A percentile compares a stretch with the other conserved stretches of the same genome.
phyloP scores from a whole-genome alignment of 306 rosid genomes.

The Phaseolus lunatus region DNA sequence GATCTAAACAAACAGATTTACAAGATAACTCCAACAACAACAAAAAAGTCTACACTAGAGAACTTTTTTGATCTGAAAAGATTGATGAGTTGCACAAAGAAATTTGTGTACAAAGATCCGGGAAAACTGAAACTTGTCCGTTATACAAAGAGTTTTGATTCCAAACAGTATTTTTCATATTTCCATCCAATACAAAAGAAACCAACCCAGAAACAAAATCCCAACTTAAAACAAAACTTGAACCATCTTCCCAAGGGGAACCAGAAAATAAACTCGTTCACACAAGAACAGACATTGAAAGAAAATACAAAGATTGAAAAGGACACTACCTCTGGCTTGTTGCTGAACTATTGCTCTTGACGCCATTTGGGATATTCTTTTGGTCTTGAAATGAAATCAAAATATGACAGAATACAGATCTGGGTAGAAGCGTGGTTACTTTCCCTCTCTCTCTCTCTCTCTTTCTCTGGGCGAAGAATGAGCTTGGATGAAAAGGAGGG shows the following conservation, averaged over 20 bases:
- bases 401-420: neutral
- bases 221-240: neutral
- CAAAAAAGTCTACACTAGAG: neutral
- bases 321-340: conserved; percentile 63
- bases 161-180: neutral
- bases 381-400: conserved; percentile 8
- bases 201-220: neutral
- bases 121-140: neutral
- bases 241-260: neutral
- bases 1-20: conserved; percentile 4
- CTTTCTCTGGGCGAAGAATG: neutral
- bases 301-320: neutral
- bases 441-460: conserved; percentile 31
- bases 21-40: neutral
- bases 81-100: neutral
- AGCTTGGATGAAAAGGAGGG: neutral
- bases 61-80: conserved; percentile 8
- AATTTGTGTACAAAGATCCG: neutral
- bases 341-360: conserved; percentile 70
- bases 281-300: neutral
- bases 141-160: neutral
- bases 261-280: neutral
- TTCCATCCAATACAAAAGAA: no score
- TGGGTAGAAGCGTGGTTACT: neutral
- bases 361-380: conserved; percentile 54